Percentiles rank a stretch among this genome's conserved stretches.
phyloP scores from a whole-genome alignment of 2,329 filamentous ascomycete genomes.

The Calonectria pseudoreteaudii region DNA sequence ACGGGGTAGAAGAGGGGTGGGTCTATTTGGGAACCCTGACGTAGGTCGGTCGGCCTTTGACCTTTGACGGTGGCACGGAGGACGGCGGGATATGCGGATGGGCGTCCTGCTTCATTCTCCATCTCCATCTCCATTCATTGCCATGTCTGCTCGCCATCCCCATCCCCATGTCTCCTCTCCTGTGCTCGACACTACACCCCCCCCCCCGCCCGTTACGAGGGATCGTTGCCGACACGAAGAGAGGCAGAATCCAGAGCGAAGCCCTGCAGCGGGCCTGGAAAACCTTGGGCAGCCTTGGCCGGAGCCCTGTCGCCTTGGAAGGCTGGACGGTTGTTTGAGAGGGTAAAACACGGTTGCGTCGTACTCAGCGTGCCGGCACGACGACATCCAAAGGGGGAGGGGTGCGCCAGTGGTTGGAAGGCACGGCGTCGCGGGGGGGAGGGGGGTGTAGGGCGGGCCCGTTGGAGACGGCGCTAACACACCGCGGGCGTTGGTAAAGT shows the following conservation, averaged over 20 bases:
- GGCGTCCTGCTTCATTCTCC: constrained; percentile 8
- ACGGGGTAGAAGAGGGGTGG: background rate
- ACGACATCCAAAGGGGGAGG: background rate
- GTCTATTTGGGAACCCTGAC: background rate
- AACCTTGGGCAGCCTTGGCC: constrained; percentile 9
- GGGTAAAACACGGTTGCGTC: background rate
- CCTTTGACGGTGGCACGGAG: constrained; percentile 6
- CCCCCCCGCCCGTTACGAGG: background rate
- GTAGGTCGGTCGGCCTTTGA: too few relatives aligned
- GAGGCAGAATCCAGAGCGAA: constrained; percentile 3
- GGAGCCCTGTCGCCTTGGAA: constrained; percentile 18
- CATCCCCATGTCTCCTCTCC: background rate
- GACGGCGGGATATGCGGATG: background rate
- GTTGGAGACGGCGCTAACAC: constrained; percentile 12
- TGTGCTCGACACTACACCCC: background rate
- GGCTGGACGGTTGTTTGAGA: constrained; percentile 11
- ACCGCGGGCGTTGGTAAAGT: constrained; percentile 12
- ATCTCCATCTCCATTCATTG: background rate
- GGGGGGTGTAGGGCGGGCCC: constrained; percentile 15
- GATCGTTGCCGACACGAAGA: background rate
- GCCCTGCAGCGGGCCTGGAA: constrained; percentile 16
- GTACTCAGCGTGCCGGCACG: background rate
- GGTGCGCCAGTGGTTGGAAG: constrained; percentile 2
- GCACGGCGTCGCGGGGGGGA: constrained; percentile 13
- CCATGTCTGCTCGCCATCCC: background rate